Base-by-base conservation (phyloP, 164 flowering plant species). In the Santalum album region DNA sequence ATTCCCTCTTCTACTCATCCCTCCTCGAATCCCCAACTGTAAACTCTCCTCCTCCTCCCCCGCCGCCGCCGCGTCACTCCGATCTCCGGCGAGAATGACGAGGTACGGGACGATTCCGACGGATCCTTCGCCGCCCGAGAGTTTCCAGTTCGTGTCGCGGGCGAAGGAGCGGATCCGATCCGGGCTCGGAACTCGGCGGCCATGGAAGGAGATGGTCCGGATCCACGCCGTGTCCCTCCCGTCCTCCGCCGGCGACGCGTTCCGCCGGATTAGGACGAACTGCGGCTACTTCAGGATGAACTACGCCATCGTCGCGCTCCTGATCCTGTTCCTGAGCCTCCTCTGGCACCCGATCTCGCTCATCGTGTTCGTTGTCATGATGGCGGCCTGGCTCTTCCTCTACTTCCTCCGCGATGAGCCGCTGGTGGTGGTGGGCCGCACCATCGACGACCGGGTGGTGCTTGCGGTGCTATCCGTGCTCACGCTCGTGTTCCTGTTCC, bases 371-470 rank as follows among this genome's bases (percentile, higher is more conserved):
- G 15, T 78, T 14, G 22, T 59, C 57, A 60, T 65, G 71, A 67
- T 82, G 67, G 56, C 32, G 11, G 75, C 69, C 1, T 82, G 88
- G 86, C 24, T 80, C 29, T 72, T 72, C 69, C 73, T 85, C 21
- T 82, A 78, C 54, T 78, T 85, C 66, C 58, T 71, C 2, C 75
- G 83, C 1, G 84, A 80, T 18, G 71, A 63, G 26, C 79, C 83
- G 0, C 26, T 78, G 11, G 54, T 65, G 21, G 38, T 78, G 1
- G 18, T 53, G 5, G 68, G 75, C 52, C 57, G 51, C 2, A 51
- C 18, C 21, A 56, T 84, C 40, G 67, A 63, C 7, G 82, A 82
- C 26, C 66, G 65, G 2, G 20, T 73, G 14, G 76, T 82, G 20
- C 43, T 75, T 29, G 25, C 25, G 7, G 62, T 59, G 2, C 54